Evolutionary conservation across 345 rosid genomes (phyloP).

Genomic region (rapeseed (Brassica napus)): DNA sequence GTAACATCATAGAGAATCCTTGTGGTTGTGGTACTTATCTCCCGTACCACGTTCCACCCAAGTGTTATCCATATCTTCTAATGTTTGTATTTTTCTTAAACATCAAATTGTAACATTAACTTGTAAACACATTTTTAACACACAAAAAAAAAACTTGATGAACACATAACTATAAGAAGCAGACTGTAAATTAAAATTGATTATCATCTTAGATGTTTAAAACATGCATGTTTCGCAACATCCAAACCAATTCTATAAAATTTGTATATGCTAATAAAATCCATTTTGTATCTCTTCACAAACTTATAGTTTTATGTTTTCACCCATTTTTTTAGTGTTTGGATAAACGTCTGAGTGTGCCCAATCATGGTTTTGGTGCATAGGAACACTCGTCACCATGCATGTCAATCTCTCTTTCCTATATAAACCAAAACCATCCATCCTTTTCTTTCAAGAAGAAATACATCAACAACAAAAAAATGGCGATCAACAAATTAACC

Average conservation of each 20-base stretch:
- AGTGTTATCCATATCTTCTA: slow-evolving; percentile 4
- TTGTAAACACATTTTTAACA: neutral
- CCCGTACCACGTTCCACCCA: slow-evolving; percentile 24
- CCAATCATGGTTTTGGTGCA: neutral
- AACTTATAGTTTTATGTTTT: slow-evolving; percentile 11
- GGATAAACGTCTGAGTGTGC: slow-evolving; percentile 20
- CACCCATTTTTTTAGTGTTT: neutral
- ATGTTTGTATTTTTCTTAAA: neutral
- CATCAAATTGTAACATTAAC: neutral
- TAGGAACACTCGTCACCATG: slow-evolving; percentile 46
- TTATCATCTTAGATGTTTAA: neutral
- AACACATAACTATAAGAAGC: slow-evolving; percentile 1
- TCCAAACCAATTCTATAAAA: neutral
- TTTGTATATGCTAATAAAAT: neutral
- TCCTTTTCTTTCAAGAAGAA: neutral
- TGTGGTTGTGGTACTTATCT: slow-evolving; percentile 19
- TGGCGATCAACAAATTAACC: slow-evolving; percentile 2
- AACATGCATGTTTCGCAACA: neutral
- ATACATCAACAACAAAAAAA: neutral
- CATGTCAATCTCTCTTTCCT: slow-evolving; percentile 31
- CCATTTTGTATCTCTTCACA: neutral
- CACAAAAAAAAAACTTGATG: neutral
- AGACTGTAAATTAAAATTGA: neutral
- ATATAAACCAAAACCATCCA: slow-evolving; percentile 15
- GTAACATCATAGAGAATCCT: slow-evolving; percentile 17